These are phyloP conservation scores for Tripidium arundinaceum DNA, from an alignment of 202 grass and related monocot genomes.

Conservation along the genomic window DNA sequence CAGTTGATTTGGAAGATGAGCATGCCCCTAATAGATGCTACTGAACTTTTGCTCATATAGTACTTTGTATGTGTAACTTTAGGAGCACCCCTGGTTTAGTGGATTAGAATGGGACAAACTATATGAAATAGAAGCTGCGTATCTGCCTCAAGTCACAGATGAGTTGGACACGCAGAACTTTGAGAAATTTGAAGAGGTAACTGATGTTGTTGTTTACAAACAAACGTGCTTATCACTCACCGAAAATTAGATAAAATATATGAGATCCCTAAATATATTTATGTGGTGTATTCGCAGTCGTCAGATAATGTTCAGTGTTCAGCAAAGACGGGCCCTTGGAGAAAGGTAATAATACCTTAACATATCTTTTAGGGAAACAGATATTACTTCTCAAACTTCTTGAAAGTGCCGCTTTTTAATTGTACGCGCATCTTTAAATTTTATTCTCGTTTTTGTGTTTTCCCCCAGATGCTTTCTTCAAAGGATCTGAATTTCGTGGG, in stretches of 20 bases:
- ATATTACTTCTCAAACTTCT: neutral
- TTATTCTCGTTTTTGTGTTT: neutral
- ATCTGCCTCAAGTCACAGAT: slow-evolving; percentile 88
- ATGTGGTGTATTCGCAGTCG: slow-evolving; percentile 39
- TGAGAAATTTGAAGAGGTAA: slow-evolving; percentile 97
- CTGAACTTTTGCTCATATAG: slow-evolving; percentile 7
- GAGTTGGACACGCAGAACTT: slow-evolving; percentile 97
- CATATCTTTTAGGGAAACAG: neutral
- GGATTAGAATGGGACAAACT: slow-evolving; percentile 67
- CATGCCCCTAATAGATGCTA: neutral
- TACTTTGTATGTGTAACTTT: slow-evolving; percentile 30
- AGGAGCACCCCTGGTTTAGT: slow-evolving; percentile 84
- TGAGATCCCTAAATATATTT: neutral
- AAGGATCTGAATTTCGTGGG: slow-evolving; percentile 98
- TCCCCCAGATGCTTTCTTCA: slow-evolving; percentile 90
- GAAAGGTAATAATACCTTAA: slow-evolving; percentile 58
- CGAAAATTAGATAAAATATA: neutral
- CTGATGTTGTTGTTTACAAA: neutral
- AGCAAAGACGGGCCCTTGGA: slow-evolving; percentile 85
- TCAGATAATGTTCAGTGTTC: slow-evolving; percentile 50
- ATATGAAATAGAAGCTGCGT: slow-evolving; percentile 84
- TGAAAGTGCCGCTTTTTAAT: too few species aligned
- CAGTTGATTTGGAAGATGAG: slow-evolving; percentile 9
- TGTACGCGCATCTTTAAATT: neutral
- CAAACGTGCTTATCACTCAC: slow-evolving; percentile 4